Evolutionary conservation across 108 stramenopile genomes (phyloP).

Genomic region (Fragilariopsis cylindrus): DNA sequence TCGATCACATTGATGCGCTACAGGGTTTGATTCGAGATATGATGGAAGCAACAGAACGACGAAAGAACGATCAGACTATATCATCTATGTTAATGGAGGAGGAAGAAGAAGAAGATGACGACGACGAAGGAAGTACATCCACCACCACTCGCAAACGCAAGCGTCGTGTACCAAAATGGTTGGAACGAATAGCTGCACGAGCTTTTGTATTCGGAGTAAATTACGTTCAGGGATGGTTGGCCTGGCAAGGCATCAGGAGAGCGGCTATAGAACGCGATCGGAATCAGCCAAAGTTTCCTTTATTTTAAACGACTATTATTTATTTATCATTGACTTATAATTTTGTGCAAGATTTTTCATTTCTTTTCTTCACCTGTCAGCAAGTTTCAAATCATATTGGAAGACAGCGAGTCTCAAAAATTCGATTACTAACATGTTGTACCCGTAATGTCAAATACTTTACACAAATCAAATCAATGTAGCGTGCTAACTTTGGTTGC

Average conservation of each 20-base stretch:
- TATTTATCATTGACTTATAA: too few species aligned
- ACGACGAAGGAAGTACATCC: conserved; percentile 15
- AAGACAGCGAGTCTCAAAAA: conserved; percentile 70
- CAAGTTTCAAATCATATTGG: conserved; percentile 34
- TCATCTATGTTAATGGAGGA: conserved; percentile 32
- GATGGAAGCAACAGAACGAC: conserved; percentile 56
- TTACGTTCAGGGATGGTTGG: conserved; percentile 86
- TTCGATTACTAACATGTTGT: conserved; percentile 76
- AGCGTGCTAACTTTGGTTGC: conserved; percentile 52
- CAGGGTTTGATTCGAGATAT: conserved; percentile 75
- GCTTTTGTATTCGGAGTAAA: conserved; percentile 74
- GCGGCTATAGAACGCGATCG: conserved; percentile 76
- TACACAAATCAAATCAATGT: conserved; percentile 64
- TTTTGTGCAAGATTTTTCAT: too few species aligned
- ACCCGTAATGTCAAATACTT: conserved; percentile 62
- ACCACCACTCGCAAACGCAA: conserved; percentile 7
- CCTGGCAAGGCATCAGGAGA: conserved; percentile 68
- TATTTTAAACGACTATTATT: conserved; percentile 49
- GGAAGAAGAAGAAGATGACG: conserved; percentile 19
- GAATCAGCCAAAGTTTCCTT: conserved; percentile 84
- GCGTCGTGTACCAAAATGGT: conserved; percentile 61
- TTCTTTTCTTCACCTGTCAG: too few species aligned
- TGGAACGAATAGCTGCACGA: conserved; percentile 69
- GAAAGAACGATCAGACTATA: conserved; percentile 44
- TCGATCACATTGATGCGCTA: conserved; percentile 43